A percentile compares a stretch with the other conserved stretches of the same genome.
Evolutionary conservation across 2,329 filamentous ascomycete species (phyloP).

Genomic region (Penicillium sp.): DNA sequence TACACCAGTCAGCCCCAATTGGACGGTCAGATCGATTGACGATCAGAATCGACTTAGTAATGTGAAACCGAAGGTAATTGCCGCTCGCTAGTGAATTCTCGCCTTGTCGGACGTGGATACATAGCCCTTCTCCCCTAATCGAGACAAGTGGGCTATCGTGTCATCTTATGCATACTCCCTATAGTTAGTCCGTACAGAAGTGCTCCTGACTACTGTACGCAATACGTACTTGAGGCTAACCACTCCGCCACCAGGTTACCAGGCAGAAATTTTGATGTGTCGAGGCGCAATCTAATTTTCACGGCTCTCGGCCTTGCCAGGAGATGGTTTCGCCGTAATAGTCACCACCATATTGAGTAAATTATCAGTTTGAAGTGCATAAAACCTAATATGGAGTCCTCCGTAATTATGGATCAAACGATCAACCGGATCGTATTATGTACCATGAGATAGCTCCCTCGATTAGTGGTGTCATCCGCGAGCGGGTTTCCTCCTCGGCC

Average conservation of each 20-base stretch:
- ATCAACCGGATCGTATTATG: too few species aligned
- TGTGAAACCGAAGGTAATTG: not conserved
- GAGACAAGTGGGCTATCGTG: not conserved
- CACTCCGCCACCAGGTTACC: not conserved
- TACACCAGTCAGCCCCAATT: slow-evolving; percentile 13
- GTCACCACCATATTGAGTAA: not conserved
- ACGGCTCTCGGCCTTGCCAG: not conserved
- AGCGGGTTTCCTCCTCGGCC: not conserved
- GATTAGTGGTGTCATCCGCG: not conserved
- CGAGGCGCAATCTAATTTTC: slow-evolving; percentile 4
- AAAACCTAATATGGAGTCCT: not conserved
- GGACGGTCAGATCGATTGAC: not conserved
- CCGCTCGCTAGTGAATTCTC: not conserved
- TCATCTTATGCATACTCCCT: not conserved
- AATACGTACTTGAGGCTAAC: not conserved
- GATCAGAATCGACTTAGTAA: not conserved
- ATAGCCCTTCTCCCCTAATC: not conserved
- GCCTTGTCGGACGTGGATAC: slow-evolving; percentile 2
- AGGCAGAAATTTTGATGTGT: slow-evolving; percentile 1
- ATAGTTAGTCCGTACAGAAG: too few species aligned
- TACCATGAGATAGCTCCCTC: not conserved
- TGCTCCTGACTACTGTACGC: too few species aligned
- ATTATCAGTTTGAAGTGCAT: not conserved
- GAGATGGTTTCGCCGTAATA: not conserved
- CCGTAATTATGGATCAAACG: too few species aligned